phyloP scores from a whole-genome alignment of 768 basidiomycete genomes.

The Lactarius akahatsu region DNA sequence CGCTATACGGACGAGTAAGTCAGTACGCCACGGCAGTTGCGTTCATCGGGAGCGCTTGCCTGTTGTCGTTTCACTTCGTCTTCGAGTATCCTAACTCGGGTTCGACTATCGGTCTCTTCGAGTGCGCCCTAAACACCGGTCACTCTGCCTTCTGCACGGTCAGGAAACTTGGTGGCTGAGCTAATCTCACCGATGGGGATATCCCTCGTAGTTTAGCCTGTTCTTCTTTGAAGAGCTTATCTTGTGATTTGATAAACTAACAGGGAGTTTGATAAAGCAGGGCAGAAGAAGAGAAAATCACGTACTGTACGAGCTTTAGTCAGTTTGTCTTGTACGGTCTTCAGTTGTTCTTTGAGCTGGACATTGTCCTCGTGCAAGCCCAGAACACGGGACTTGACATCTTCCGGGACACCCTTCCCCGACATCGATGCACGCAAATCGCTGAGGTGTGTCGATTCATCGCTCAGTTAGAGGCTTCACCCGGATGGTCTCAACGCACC shows the following conservation, averaged over 20 bases:
- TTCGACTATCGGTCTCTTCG: slow-evolving; percentile 70
- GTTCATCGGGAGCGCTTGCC: slow-evolving; percentile 32
- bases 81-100: slow-evolving; percentile 63
- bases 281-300: not conserved
- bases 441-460: slow-evolving; percentile 39
- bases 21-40: not conserved
- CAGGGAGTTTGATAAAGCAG: not conserved
- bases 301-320: slow-evolving; percentile 72
- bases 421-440: slow-evolving; percentile 75
- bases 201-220: slow-evolving; percentile 55
- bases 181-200: slow-evolving; percentile 44
- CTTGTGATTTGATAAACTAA: slow-evolving; percentile 91
- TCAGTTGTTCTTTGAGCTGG: slow-evolving; percentile 65
- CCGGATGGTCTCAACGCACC: slow-evolving; percentile 46
- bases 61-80: slow-evolving; percentile 45
- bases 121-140: slow-evolving; percentile 47
- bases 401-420: slow-evolving; percentile 79
- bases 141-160: not conserved
- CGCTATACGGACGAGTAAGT: slow-evolving; percentile 13
- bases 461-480: not conserved
- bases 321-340: slow-evolving; percentile 73
- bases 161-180: slow-evolving; percentile 2
- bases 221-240: slow-evolving; percentile 83
- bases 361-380: slow-evolving; percentile 77
- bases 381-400: slow-evolving; percentile 72